Conservation (phyloP, 1,284 basidiomycete genomes). For the Ceratobasidium sp. region DNA sequence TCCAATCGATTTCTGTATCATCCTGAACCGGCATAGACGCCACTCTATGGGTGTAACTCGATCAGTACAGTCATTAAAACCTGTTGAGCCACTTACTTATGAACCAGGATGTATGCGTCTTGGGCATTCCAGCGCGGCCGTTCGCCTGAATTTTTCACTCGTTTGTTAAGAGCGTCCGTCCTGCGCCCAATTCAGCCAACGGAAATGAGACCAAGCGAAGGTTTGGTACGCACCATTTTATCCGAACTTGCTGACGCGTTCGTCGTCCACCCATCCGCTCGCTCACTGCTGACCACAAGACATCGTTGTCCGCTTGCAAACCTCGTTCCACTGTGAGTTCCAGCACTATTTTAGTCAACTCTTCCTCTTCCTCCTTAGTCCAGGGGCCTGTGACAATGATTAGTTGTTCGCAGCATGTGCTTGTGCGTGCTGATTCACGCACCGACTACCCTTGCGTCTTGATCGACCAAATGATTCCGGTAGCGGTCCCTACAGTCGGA, state of each 20-base stretch:
- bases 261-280: slow-evolving; percentile 79
- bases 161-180: slow-evolving; percentile 80
- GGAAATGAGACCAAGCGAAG: neutral
- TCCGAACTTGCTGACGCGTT: slow-evolving; percentile 83
- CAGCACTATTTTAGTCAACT: slow-evolving; percentile 76
- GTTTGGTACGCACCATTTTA: slow-evolving; percentile 74
- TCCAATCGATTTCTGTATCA: slow-evolving; percentile 89
- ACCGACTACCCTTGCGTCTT: slow-evolving; percentile 69
- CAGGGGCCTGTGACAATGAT: slow-evolving; percentile 65
- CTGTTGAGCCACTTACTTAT: slow-evolving; percentile 69
- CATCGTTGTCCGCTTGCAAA: slow-evolving; percentile 77
- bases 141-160: slow-evolving; percentile 75
- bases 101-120: slow-evolving; percentile 82
- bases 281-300: slow-evolving; percentile 84
- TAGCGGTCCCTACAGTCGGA: slow-evolving; percentile 87
- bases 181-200: slow-evolving; percentile 57
- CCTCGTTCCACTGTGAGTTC: slow-evolving; percentile 78
- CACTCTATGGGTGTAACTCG: slow-evolving; percentile 62
- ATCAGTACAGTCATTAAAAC: neutral
- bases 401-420: too few species aligned
- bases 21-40: slow-evolving; percentile 78
- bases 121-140: slow-evolving; percentile 79
- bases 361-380: slow-evolving; percentile 79
- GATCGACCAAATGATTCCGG: slow-evolving; percentile 78
- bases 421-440: slow-evolving; percentile 50